Conservation (phyloP, 495 filamentous ascomycete species). For the Thozetella sp. region DNA sequence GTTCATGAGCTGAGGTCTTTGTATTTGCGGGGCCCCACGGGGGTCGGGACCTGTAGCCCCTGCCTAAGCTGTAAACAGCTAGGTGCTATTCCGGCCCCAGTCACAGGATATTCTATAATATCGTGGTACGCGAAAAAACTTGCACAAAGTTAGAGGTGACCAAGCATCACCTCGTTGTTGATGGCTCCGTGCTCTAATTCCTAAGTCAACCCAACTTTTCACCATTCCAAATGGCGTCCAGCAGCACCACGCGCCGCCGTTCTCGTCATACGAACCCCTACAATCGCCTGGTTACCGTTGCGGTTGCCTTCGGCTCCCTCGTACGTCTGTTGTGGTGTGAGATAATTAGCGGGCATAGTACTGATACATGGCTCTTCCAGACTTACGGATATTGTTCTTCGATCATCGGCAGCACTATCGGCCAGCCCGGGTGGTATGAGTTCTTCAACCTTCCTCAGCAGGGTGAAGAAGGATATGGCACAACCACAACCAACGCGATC, state of each 20-base stretch:
- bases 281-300: neutral
- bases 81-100: neutral
- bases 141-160: neutral
- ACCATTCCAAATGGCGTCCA: neutral
- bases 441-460: slow-evolving; percentile 42
- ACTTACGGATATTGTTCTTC: slow-evolving; percentile 50
- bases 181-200: neutral
- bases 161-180: neutral
- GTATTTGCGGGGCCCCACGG: neutral
- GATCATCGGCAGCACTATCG: slow-evolving; percentile 53
- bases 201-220: neutral
- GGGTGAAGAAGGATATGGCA: slow-evolving; percentile 41
- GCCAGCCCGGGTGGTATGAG: slow-evolving; percentile 49
- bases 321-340: neutral
- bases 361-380: neutral
- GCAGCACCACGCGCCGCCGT: neutral
- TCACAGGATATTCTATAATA: neutral
- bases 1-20: neutral
- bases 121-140: neutral
- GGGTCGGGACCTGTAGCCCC: neutral
- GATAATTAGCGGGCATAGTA: neutral
- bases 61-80: neutral
- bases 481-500: slow-evolving; percentile 43
- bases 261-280: neutral
- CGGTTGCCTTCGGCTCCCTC: neutral